Evolutionary conservation across 805 yeast species (phyloP).

Genomic region (Teunomyces kruisii): DNA sequence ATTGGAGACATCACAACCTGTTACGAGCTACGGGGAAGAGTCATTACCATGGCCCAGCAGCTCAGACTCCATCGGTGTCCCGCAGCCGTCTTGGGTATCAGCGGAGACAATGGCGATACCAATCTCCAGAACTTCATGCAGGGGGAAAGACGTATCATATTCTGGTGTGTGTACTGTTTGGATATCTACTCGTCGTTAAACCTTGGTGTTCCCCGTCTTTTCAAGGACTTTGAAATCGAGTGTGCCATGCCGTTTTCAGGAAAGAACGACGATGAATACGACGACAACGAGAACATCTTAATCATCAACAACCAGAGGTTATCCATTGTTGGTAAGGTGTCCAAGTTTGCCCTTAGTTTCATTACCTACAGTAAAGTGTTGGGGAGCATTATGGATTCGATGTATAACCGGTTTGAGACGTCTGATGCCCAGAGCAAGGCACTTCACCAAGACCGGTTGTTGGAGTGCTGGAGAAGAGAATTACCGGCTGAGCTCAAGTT

Average conservation of each 20-base stretch:
- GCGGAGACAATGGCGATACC: conserved; percentile 22
- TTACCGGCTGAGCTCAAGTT: conserved; percentile 62
- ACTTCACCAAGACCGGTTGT: conserved; percentile 53
- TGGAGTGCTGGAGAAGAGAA: conserved; percentile 78
- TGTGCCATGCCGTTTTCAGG: conserved; percentile 76
- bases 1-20: conserved; percentile 73
- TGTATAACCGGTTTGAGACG: conserved; percentile 57
- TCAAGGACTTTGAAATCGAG: conserved; percentile 80
- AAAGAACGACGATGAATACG: conserved; percentile 36
- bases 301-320: conserved; percentile 59
- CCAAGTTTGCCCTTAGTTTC: conserved; percentile 58
- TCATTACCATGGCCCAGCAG: conserved; percentile 82
- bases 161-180: conserved; percentile 80
- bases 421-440: conserved; percentile 27
- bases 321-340: conserved; percentile 68
- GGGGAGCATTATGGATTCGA: conserved; percentile 69
- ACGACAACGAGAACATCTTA: conserved; percentile 54
- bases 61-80: conserved; percentile 84
- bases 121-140: conserved; percentile 65
- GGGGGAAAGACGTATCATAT: conserved; percentile 77
- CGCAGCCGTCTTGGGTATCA: conserved; percentile 73
- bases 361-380: conserved; percentile 72
- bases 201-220: conserved; percentile 77
- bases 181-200: conserved; percentile 75
- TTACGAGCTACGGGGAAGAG: conserved; percentile 73